Percentiles rank a stretch among this genome's conserved stretches.
These are phyloP conservation scores for Aphanocladium album DNA, from an alignment of 2,329 filamentous ascomycete species.

Conservation along the genomic window DNA sequence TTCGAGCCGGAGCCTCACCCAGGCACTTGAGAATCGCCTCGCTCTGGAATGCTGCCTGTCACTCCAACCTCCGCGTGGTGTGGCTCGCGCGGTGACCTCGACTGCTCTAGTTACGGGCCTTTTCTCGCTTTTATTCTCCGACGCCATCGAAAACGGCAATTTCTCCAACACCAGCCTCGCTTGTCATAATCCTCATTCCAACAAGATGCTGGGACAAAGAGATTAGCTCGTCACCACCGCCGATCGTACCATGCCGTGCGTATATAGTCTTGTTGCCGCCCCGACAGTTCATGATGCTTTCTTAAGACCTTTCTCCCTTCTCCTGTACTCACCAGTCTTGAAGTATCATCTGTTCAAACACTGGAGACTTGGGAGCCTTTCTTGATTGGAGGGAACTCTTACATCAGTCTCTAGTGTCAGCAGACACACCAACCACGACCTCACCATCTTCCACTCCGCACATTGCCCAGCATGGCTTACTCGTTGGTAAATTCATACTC, in stretches of 20 bases:
- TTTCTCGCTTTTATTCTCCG: neutral
- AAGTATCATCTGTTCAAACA: neutral
- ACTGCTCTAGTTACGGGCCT: neutral
- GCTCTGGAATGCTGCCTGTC: conserved; percentile 1
- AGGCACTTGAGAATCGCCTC: conserved; percentile 4
- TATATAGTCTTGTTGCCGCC: conserved; percentile 8
- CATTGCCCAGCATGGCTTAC: conserved; percentile 31
- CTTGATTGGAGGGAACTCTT: neutral
- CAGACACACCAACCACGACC: neutral
- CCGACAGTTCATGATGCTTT: neutral
- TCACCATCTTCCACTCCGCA: neutral
- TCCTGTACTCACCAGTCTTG: neutral
- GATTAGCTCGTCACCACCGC: neutral
- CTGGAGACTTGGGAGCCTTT: conserved; percentile 1
- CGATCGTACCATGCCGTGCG: neutral
- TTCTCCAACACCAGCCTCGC: neutral
- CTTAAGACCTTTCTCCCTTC: neutral
- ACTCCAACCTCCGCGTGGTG: neutral
- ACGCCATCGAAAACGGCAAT: neutral
- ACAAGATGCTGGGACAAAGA: conserved; percentile 3
- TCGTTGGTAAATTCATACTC: conserved; percentile 38
- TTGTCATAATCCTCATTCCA: conserved; percentile 8
- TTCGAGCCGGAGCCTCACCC: neutral
- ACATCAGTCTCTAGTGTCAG: neutral
- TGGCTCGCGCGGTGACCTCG: neutral